Conservation (phyloP, 208 protist genomes). For the Histomonas meleagridis region DNA sequence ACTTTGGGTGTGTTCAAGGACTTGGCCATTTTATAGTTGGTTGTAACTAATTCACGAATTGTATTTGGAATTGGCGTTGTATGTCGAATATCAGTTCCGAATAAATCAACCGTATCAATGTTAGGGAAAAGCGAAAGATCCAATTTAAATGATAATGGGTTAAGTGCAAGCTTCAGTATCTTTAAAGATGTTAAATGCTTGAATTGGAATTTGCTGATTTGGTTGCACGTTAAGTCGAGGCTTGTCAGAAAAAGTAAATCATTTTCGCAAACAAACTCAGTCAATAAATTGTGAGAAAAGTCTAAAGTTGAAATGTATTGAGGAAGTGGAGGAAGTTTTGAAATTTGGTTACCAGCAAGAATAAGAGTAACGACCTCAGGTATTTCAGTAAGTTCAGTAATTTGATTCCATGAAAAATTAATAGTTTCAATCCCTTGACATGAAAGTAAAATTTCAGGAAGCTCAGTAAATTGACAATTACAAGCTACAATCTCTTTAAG, state of each 20-base stretch:
- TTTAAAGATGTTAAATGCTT: background rate
- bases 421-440: background rate
- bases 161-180: background rate
- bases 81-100: background rate
- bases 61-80: background rate
- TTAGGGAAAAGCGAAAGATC: background rate
- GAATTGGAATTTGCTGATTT: background rate
- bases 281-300: background rate
- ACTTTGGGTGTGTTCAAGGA: background rate
- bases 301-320: background rate
- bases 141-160: background rate
- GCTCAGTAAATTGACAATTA: background rate
- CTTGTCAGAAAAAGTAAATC: background rate
- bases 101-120: background rate
- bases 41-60: background rate
- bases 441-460: background rate
- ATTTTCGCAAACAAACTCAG: background rate
- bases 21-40: background rate
- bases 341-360: background rate
- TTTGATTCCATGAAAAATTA: slow-evolving; percentile 24
- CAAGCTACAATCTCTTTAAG: background rate
- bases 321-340: background rate
- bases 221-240: background rate
- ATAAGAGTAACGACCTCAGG: background rate
- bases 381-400: background rate